These are phyloP conservation scores for Macrolepiota albuminosa DNA, from an alignment of 768 basidiomycete genomes.

Conservation along the genomic window DNA sequence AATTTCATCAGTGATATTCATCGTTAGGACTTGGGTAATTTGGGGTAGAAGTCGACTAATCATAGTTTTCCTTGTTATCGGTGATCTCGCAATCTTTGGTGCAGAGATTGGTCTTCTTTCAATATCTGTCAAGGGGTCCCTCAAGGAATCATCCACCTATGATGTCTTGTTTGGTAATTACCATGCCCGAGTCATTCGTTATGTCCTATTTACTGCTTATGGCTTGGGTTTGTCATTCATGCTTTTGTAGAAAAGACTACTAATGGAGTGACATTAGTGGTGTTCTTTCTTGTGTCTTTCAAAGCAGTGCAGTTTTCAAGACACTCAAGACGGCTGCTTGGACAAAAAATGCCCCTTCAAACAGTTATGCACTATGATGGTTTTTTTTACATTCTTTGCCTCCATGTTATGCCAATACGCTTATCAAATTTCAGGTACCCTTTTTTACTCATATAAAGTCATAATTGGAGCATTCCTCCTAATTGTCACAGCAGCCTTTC, in stretches of 20 bases:
- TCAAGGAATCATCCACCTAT: neutral
- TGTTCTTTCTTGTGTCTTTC: neutral
- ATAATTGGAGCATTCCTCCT: neutral
- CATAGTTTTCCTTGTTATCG: neutral
- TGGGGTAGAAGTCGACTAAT: neutral
- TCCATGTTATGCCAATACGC: neutral
- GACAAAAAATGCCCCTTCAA: neutral
- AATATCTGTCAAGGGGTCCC: neutral
- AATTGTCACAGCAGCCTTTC: neutral
- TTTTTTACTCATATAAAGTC: neutral
- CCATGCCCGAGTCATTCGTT: neutral
- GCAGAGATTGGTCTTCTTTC: neutral
- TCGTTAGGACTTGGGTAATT: neutral
- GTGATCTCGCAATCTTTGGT: neutral
- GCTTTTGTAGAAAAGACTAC: neutral
- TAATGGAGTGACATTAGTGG: neutral
- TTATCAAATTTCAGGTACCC: neutral
- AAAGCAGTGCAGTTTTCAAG: neutral
- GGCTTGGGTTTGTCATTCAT: neutral
- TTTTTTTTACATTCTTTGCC: neutral
- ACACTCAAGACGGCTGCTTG: neutral
- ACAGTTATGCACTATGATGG: neutral
- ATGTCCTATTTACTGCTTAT: neutral
- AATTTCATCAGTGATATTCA: neutral
- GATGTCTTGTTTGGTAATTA: neutral